A percentile compares a stretch with the other conserved stretches of the same genome.
phyloP scores from a whole-genome alignment of 768 basidiomycete genomes.

The Lentinula raphanica region DNA sequence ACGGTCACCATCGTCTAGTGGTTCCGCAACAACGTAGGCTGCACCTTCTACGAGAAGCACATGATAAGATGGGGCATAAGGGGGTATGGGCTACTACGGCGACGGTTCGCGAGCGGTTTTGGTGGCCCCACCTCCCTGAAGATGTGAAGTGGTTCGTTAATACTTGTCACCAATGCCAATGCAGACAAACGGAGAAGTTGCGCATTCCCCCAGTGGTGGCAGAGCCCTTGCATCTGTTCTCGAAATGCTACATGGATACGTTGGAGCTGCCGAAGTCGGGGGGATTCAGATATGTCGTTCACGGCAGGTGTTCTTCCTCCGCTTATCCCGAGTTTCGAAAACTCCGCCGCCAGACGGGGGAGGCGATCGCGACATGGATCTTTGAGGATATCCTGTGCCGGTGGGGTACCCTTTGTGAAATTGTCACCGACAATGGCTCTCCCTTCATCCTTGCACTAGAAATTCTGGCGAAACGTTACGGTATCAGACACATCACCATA shows the following conservation, averaged over 20 bases:
- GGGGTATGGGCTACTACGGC: background rate
- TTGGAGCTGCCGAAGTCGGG: conserved; percentile 22
- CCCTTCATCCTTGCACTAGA: conserved; percentile 15
- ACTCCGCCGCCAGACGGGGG: conserved; percentile 17
- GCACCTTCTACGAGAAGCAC: no score
- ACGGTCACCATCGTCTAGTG: no score
- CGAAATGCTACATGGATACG: conserved; percentile 21
- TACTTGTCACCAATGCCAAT: conserved; percentile 11
- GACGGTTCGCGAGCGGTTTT: conserved; percentile 3
- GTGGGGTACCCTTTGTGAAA: conserved; percentile 21
- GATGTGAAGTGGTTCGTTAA: conserved; percentile 10
- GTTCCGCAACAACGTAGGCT: no score
- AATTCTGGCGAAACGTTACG: background rate
- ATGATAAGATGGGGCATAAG: no score
- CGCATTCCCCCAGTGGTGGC: conserved; percentile 24
- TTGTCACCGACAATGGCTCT: conserved; percentile 27
- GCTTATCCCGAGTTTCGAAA: conserved; percentile 18
- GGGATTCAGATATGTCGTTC: conserved; percentile 19
- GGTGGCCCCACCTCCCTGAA: conserved; percentile 9
- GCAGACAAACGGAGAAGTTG: background rate
- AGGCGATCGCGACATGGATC: conserved; percentile 19
- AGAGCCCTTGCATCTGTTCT: conserved; percentile 20
- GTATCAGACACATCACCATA: conserved; percentile 26
- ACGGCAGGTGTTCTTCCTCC: conserved; percentile 19
- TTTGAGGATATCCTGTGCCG: conserved; percentile 20